Conservation (phyloP, 805 yeast genomes). For the Pichia gijzeniarum region DNA sequence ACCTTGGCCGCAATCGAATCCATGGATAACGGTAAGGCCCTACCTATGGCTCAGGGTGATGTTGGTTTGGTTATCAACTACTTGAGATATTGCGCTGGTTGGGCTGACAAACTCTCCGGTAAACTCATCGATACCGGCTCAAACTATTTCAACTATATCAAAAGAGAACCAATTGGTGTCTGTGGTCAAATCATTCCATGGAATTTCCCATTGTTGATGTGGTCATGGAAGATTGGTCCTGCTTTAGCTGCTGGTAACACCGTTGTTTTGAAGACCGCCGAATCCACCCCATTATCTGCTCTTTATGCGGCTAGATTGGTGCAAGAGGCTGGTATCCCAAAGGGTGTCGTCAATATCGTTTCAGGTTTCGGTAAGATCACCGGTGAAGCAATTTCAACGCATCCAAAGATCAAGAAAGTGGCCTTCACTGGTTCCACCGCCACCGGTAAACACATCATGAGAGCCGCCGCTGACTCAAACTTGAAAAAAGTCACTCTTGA, state of each 20-base stretch:
- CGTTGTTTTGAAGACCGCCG: conserved; percentile 84
- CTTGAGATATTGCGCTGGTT: conserved; percentile 83
- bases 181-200: conserved; percentile 96
- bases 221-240: conserved; percentile 93
- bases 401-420: conserved; percentile 77
- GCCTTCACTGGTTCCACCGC: conserved; percentile 96
- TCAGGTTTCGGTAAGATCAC: conserved; percentile 83
- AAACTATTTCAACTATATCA: conserved; percentile 68
- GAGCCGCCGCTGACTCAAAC: conserved; percentile 55
- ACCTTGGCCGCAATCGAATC: conserved; percentile 76
- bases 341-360: conserved; percentile 83
- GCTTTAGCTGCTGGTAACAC: conserved; percentile 89
- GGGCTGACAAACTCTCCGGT: conserved; percentile 84
- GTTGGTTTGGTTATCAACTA: conserved; percentile 62
- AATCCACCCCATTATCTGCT: conserved; percentile 86
- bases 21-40: conserved; percentile 84
- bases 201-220: conserved; percentile 94
- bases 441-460: conserved; percentile 71
- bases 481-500: conserved; percentile 79
- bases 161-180: conserved; percentile 89
- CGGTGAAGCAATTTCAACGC: conserved; percentile 74
- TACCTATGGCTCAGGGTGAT: conserved; percentile 65
- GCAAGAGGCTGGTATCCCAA: conserved; percentile 82
- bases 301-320: conserved; percentile 63
- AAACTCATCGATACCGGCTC: conserved; percentile 67